Base-by-base conservation (phyloP, 2,329 filamentous ascomycete genomes). In the Trichoderma sp. region DNA sequence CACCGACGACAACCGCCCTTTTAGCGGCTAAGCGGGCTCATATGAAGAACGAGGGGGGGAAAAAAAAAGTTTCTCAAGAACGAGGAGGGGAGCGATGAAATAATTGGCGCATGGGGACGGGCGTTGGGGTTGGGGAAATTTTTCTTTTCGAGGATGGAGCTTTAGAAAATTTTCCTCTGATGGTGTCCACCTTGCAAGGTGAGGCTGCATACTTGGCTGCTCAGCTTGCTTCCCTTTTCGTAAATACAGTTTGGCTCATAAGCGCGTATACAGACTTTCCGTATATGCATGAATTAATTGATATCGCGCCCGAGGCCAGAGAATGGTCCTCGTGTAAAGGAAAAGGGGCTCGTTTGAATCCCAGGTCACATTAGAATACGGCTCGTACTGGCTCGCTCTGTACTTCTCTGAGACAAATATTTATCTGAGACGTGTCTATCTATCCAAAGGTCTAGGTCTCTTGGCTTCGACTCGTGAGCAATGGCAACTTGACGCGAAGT, bases 1-100 rank as follows among this genome's bases (percentile, higher is more conserved):
- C 53, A 66, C 63, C 63, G 53, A 66, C 37, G 43, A 49, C 40
- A 52, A 29, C n/a, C 63, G 63, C 14, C 29, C 29, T n/a, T 49
- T 31, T 53, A 49, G 60, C 47, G 60, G 47, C 31, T 63, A 24
- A 52, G 31, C 63, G 55, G 63, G 52, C 53, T 57, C 37, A 40
- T 27, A 43, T 24, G 16, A 37, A 49, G n/a, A 4, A 37, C 33
- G 33, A 33, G 8, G 33, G 19, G 31, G 35, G n/a, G 31, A 35
- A 13, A 21, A 52, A 37, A 65, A 67, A 67, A 59, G 49, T 21
- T 59, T 67, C 53, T 27, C 37, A 40, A 55, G 29, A 19, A 27
- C 27, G 27, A 13, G 21, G 40, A 14, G 21, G 13, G 21, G 47
- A 27, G 16, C 16, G 24, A 35, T 19, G 35, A 58, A 33, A 49